Percentiles rank a stretch among this genome's conserved stretches.
phyloP scores from a whole-genome alignment of 768 basidiomycete genomes.

The Amanita rimosa region DNA sequence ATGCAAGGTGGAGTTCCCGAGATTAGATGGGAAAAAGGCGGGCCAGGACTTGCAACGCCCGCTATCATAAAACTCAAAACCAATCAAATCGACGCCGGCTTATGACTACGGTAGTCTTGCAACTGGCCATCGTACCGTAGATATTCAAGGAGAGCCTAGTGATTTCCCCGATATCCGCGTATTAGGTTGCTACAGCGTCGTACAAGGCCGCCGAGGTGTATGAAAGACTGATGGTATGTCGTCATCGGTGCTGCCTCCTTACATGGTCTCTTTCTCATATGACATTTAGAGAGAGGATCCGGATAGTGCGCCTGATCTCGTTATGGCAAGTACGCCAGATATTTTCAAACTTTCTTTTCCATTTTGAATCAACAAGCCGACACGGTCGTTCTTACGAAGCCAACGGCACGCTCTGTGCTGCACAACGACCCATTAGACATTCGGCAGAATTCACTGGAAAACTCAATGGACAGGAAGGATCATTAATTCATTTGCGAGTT shows the following conservation, averaged over 20 bases:
- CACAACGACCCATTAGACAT: slow-evolving; percentile 38
- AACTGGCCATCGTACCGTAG: slow-evolving; percentile 32
- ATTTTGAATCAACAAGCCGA: slow-evolving; percentile 58
- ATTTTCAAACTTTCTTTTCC: no score
- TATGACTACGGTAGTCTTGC: slow-evolving; percentile 26
- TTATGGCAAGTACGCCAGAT: slow-evolving; percentile 5
- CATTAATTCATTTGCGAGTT: slow-evolving; percentile 80
- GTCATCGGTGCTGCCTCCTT: no score
- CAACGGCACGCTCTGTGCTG: slow-evolving; percentile 48
- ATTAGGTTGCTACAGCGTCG: slow-evolving; percentile 22
- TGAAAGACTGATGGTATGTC: slow-evolving; percentile 23
- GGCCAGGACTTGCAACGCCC: slow-evolving; percentile 49
- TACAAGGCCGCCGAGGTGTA: slow-evolving; percentile 26
- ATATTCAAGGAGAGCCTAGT: slow-evolving; percentile 10
- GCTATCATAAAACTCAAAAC: slow-evolving; percentile 54
- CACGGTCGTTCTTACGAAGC: slow-evolving; percentile 85
- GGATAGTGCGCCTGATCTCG: slow-evolving; percentile 24
- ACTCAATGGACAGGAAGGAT: slow-evolving; percentile 69
- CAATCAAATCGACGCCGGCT: slow-evolving; percentile 24
- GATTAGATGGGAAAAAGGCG: no score
- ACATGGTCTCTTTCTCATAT: no score
- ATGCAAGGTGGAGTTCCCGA: no score
- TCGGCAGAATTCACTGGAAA: slow-evolving; percentile 78
- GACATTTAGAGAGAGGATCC: slow-evolving; percentile 18
- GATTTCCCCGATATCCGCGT: slow-evolving; percentile 13